A percentile compares a stretch with the other conserved stretches of the same genome.
These are phyloP conservation scores for Capronia americana DNA, from an alignment of 2,329 filamentous ascomycete genomes.

Conservation along the genomic window DNA sequence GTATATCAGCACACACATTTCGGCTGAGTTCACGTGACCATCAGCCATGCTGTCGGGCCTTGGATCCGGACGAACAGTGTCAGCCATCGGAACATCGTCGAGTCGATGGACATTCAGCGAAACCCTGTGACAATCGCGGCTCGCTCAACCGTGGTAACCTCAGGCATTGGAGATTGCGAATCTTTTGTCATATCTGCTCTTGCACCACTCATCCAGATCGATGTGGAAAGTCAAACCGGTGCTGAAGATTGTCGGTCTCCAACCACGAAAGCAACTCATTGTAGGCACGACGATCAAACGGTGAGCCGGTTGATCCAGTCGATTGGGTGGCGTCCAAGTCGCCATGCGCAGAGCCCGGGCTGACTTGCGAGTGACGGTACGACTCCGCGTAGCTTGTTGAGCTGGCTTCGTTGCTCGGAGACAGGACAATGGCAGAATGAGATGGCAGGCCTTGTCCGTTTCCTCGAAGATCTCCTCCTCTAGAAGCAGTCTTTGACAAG, in stretches of 20 bases:
- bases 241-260: slow-evolving; percentile 23
- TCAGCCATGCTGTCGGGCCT: slow-evolving; percentile 18
- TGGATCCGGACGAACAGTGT: neutral
- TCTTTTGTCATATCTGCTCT: neutral
- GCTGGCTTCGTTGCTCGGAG: slow-evolving; percentile 4
- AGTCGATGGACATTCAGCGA: neutral
- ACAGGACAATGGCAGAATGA: slow-evolving; percentile 17
- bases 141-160: neutral
- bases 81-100: neutral
- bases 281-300: slow-evolving; percentile 13
- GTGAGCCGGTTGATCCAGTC: neutral
- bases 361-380: slow-evolving; percentile 10
- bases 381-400: slow-evolving; percentile 13
- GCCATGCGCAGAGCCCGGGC: neutral
- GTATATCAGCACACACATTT: neutral
- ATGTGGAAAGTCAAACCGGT: slow-evolving; percentile 23
- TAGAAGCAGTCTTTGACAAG: slow-evolving; percentile 14
- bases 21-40: slow-evolving; percentile 29
- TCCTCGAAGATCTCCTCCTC: neutral
- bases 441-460: slow-evolving; percentile 16
- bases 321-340: neutral
- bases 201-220: slow-evolving; percentile 18
- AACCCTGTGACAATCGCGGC: neutral
- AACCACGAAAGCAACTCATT: slow-evolving; percentile 27
- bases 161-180: neutral